Percentiles rank a stretch among this genome's conserved stretches.
phyloP scores from a whole-genome alignment of 2,329 filamentous ascomycete genomes.

The Cercospora brassicicola region DNA sequence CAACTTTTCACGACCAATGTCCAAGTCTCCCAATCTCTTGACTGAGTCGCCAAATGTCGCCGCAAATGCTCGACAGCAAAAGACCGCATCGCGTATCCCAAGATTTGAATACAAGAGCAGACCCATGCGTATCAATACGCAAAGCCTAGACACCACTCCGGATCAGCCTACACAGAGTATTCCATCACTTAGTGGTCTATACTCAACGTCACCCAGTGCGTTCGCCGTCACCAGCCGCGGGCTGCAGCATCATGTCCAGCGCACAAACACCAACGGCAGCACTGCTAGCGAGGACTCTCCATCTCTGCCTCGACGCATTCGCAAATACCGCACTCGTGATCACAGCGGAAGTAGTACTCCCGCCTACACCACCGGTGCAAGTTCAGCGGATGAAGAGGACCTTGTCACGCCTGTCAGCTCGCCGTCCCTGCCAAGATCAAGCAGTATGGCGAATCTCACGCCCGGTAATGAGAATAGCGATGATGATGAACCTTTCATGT shows the following conservation, averaged over 20 bases:
- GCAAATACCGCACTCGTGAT: background rate
- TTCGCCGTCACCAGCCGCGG: conserved; percentile 34
- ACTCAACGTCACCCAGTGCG: conserved; percentile 22
- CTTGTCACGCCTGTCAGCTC: conserved; percentile 26
- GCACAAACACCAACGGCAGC: conserved; percentile 23
- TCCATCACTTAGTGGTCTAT: conserved; percentile 16
- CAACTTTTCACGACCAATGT: conserved; percentile 30
- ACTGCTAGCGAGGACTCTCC: conserved; percentile 18
- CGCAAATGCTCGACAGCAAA: background rate
- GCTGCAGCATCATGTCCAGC: conserved; percentile 28
- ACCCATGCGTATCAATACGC: conserved; percentile 29
- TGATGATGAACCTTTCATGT: background rate
- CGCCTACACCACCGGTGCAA: conserved; percentile 25
- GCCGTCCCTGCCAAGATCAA: conserved; percentile 6
- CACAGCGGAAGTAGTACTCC: conserved; percentile 30
- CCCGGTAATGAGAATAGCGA: background rate
- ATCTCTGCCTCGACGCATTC: background rate
- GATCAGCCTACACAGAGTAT: background rate
- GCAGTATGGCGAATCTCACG: conserved; percentile 1
- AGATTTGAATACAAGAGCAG: conserved; percentile 31
- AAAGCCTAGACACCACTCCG: background rate
- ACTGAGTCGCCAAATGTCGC: background rate
- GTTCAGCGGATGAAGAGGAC: conserved; percentile 31
- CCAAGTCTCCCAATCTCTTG: background rate
- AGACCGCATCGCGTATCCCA: conserved; percentile 35